Conservation (phyloP, 441 rosid species). For the Adansonia rubrostipa region DNA sequence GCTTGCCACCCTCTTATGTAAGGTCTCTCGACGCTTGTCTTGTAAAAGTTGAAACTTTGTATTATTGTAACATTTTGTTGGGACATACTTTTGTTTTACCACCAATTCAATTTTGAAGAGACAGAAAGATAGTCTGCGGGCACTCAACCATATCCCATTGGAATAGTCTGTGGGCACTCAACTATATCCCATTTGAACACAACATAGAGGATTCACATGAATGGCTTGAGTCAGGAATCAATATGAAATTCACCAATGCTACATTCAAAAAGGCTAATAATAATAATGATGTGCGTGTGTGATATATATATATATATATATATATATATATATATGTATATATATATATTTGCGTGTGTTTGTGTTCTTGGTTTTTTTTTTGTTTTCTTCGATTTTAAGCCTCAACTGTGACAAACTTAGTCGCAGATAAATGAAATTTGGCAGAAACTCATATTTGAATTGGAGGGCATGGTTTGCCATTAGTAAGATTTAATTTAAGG, state of each 20-base stretch:
- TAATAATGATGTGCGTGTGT: no score
- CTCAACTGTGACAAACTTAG: no score
- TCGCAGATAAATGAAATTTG: no score
- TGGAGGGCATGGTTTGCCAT: no score
- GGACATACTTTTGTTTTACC: no score
- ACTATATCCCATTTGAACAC: neutral
- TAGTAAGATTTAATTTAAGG: no score
- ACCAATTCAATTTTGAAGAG: neutral
- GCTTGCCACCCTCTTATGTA: conserved; percentile 32
- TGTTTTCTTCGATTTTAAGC: no score
- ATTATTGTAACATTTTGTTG: neutral
- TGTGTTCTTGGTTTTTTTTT: no score
- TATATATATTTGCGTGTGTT: no score
- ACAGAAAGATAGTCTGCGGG: neutral
- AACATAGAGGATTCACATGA: neutral
- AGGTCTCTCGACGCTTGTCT: conserved; percentile 25
- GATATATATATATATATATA: no score
- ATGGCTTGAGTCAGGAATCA: neutral
- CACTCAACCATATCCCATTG: neutral
- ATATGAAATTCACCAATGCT: neutral
- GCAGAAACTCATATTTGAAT: no score
- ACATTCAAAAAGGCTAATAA: neutral
- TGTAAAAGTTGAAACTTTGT: conserved; percentile 14
- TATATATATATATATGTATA: no score
- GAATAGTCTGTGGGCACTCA: neutral